phyloP scores from a whole-genome alignment of 2,329 filamentous ascomycete species.

The Aspergillus ruber region DNA sequence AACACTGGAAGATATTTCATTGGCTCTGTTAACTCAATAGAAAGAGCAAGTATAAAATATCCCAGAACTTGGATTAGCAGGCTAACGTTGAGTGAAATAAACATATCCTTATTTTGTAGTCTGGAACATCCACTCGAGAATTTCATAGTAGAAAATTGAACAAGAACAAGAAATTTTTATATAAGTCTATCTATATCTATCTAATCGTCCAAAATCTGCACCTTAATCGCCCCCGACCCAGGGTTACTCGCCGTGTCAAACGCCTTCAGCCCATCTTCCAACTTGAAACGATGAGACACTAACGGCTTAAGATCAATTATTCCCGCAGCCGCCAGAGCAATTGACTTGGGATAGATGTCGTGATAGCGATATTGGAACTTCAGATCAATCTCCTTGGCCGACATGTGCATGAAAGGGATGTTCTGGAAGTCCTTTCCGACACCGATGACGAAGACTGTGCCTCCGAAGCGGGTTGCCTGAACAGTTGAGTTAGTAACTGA shows the following conservation, averaged over 20 bases:
- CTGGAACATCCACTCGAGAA: too few relatives aligned
- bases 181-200: background rate
- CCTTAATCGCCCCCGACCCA: slow-evolving; percentile 28
- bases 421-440: slow-evolving; percentile 16
- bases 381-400: slow-evolving; percentile 13
- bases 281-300: slow-evolving; percentile 31
- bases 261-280: slow-evolving; percentile 32
- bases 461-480: slow-evolving; percentile 14
- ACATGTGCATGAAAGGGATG: slow-evolving; percentile 17
- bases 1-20: too few relatives aligned
- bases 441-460: slow-evolving; percentile 13
- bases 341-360: slow-evolving; percentile 18
- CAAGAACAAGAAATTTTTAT: background rate
- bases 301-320: slow-evolving; percentile 34
- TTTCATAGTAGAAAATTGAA: too few relatives aligned
- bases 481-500: background rate
- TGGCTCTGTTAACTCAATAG: too few relatives aligned
- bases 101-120: too few relatives aligned
- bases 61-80: too few relatives aligned
- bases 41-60: too few relatives aligned
- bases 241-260: slow-evolving; percentile 33
- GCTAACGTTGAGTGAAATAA: too few relatives aligned
- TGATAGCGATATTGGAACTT: slow-evolving; percentile 15
- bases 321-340: slow-evolving; percentile 24
- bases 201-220: slow-evolving; percentile 17